Percentiles rank a stretch among this genome's conserved stretches.
phyloP scores from a whole-genome alignment of 2,329 filamentous ascomycete genomes.

The Fusarium tuaranense region DNA sequence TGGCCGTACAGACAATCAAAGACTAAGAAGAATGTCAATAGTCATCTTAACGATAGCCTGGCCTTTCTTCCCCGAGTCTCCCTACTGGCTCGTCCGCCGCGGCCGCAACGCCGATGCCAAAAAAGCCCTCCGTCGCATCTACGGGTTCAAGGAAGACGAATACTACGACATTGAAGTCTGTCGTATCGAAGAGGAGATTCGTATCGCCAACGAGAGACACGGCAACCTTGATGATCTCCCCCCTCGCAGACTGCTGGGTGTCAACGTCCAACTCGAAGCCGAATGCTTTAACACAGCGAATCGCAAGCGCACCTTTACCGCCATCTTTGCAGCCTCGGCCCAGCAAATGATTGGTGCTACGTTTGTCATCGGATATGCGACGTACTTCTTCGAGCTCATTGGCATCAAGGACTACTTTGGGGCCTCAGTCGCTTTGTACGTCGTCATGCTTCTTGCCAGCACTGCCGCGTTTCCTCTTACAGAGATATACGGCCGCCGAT shows the following conservation, averaged over 20 bases:
- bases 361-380: conserved; percentile 52
- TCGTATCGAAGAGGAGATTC: conserved; percentile 44
- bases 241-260: conserved; percentile 4
- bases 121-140: conserved; percentile 40
- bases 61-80: conserved; percentile 52
- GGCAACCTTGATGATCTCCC: background rate
- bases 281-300: conserved; percentile 48
- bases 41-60: conserved; percentile 38
- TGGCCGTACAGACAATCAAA: background rate
- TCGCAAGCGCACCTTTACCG: conserved; percentile 49
- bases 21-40: background rate
- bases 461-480: conserved; percentile 49
- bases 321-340: conserved; percentile 47
- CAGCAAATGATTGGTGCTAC: conserved; percentile 53
- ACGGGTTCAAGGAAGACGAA: conserved; percentile 21
- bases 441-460: conserved; percentile 50
- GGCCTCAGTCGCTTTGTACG: conserved; percentile 49
- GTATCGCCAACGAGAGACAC: conserved; percentile 26
- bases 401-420: conserved; percentile 49
- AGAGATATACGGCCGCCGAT: conserved; percentile 48
- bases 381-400: conserved; percentile 49
- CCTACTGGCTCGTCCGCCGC: conserved; percentile 47
- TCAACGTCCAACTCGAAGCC: conserved; percentile 7
- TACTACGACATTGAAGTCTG: conserved; percentile 46
- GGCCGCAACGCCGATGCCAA: conserved; percentile 13